A percentile compares a stretch with the other conserved stretches of the same genome.
phyloP scores from a whole-genome alignment of 768 basidiomycete species.

The Pleurotus platypus region DNA sequence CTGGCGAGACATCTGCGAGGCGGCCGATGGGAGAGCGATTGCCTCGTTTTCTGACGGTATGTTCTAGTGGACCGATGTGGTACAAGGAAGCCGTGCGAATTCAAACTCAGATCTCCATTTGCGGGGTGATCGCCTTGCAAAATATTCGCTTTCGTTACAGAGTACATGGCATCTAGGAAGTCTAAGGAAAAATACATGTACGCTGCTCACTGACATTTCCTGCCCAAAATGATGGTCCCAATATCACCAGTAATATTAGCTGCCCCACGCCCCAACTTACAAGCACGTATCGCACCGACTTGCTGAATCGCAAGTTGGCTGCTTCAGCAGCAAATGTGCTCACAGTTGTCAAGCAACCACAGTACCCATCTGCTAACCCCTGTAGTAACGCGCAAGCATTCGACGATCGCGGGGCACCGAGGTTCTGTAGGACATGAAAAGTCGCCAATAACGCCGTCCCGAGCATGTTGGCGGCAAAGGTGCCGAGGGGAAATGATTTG shows the following conservation, averaged over 20 bases:
- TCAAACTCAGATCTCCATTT: conserved; percentile 10
- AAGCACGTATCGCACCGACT: conserved; percentile 64
- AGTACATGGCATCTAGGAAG: not conserved
- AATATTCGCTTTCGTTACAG: not conserved
- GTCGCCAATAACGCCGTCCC: conserved; percentile 83
- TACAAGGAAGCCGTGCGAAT: not conserved
- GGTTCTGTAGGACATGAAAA: conserved; percentile 69
- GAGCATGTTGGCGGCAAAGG: conserved; percentile 68
- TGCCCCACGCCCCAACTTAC: conserved; percentile 73
- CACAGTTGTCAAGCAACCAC: conserved; percentile 91
- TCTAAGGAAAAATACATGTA: conserved; percentile 45
- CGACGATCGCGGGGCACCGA: conserved; percentile 36
- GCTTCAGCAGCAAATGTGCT: conserved; percentile 90
- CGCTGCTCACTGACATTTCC: conserved; percentile 37
- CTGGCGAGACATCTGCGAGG: conserved; percentile 33
- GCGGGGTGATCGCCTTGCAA: not conserved
- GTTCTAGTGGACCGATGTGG: not conserved
- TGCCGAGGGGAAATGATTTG: conserved; percentile 70
- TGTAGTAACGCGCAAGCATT: conserved; percentile 71
- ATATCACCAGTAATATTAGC: conserved; percentile 61
- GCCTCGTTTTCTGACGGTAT: conserved; percentile 19
- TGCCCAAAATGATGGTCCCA: conserved; percentile 62
- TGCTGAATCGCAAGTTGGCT: conserved; percentile 48
- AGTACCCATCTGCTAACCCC: conserved; percentile 88
- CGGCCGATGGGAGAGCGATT: conserved; percentile 11